Conservation (phyloP, 1,139 yeast genomes). For the Pichia sp. region DNA sequence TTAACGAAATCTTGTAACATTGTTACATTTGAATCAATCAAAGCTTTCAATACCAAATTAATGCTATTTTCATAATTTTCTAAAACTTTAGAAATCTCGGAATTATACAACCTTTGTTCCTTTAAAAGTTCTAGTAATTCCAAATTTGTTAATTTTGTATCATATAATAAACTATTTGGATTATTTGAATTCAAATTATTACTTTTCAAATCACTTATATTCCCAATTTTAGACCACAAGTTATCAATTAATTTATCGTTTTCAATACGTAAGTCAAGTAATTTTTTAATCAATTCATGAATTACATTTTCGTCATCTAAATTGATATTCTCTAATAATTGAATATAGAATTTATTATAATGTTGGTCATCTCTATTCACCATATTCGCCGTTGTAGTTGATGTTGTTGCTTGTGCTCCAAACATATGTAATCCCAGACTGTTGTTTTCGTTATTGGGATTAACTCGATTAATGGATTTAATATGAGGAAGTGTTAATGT, state of each 20-base stretch:
- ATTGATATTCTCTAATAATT: constrained; percentile 9
- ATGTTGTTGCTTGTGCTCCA: not conserved
- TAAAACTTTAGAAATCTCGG: constrained; percentile 17
- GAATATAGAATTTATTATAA: constrained; percentile 3
- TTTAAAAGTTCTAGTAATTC: constrained; percentile 11
- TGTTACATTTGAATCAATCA: constrained; percentile 14
- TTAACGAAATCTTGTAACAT: not conserved
- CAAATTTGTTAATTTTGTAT: constrained; percentile 3
- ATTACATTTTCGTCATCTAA: constrained; percentile 22
- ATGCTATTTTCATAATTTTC: constrained; percentile 20
- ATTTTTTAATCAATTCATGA: constrained; percentile 20
- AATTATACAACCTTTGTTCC: constrained; percentile 21
- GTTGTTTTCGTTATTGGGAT: not conserved
- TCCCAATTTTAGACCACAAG: constrained; percentile 22
- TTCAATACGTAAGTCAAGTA: constrained; percentile 16
- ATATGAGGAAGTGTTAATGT: constrained; percentile 2
- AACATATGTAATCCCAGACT: not conserved
- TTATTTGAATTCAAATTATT: not conserved
- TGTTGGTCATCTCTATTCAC: not conserved
- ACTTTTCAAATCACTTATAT: not conserved
- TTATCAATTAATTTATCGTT: constrained; percentile 21
- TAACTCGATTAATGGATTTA: not conserved
- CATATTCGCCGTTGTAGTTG: not conserved
- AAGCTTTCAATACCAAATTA: constrained; percentile 14
- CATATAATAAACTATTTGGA: constrained; percentile 4